These are phyloP conservation scores for Rhytidhysteron rufulum DNA, from an alignment of 2,329 filamentous ascomycete species.

Conservation along the genomic window DNA sequence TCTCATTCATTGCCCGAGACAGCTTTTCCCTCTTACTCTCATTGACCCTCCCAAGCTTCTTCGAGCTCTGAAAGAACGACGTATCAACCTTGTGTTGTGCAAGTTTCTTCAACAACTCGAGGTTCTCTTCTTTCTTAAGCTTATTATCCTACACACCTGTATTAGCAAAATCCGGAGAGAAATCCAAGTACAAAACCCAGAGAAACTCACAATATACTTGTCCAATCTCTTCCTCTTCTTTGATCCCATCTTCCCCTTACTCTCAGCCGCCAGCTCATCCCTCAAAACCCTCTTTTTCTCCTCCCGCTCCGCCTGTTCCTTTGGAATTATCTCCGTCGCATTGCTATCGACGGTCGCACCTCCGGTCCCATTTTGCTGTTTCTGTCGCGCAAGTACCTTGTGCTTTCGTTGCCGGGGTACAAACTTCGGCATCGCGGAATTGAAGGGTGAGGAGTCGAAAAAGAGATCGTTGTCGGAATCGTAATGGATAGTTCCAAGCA, in stretches of 20 bases:
- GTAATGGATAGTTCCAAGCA: too few relatives aligned
- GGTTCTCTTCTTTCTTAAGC: slow-evolving; percentile 88
- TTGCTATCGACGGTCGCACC: slow-evolving; percentile 51
- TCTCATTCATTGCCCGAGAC: slow-evolving; percentile 60
- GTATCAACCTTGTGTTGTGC: slow-evolving; percentile 78
- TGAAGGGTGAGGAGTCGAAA: neutral
- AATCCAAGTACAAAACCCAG: too few relatives aligned
- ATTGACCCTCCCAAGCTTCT: slow-evolving; percentile 66
- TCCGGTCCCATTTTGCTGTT: slow-evolving; percentile 36
- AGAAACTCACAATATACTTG: slow-evolving; percentile 58
- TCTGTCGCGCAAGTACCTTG: slow-evolving; percentile 61
- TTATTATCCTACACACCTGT: slow-evolving; percentile 76
- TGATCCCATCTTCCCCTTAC: slow-evolving; percentile 54
- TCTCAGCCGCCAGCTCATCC: slow-evolving; percentile 51
- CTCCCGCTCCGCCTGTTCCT: slow-evolving; percentile 51
- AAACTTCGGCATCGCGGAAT: slow-evolving; percentile 32
- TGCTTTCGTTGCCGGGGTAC: slow-evolving; percentile 58
- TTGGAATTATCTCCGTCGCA: slow-evolving; percentile 43
- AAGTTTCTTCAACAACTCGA: slow-evolving; percentile 77
- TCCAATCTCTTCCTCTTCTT: slow-evolving; percentile 67
- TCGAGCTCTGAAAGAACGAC: slow-evolving; percentile 72
- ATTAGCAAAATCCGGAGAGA: too few relatives aligned
- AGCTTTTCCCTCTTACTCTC: slow-evolving; percentile 70
- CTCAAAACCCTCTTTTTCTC: slow-evolving; percentile 50
- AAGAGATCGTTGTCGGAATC: neutral